A percentile compares a stretch with the other conserved stretches of the same genome.
Conservation (phyloP, 176 grass and related monocot genomes). For the Oryza glumipatula region DNA sequence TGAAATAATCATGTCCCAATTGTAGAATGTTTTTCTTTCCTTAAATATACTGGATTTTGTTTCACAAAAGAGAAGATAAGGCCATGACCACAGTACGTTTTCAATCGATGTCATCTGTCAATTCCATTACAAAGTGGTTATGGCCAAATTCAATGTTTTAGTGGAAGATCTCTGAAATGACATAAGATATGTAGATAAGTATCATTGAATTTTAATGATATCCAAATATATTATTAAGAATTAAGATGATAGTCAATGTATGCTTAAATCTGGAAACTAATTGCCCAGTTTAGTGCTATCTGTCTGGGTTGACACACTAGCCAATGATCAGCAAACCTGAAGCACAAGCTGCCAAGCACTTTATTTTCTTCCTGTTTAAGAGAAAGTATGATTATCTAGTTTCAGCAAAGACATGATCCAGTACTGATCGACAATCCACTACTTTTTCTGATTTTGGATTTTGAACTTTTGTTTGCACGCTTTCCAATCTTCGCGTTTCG, state of each 20-base stretch:
- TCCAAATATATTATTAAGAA: neutral
- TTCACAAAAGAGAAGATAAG: neutral
- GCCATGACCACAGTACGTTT: neutral
- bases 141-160: neutral
- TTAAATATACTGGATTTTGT: neutral
- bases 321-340: neutral
- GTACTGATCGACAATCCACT: neutral
- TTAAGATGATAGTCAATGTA: neutral
- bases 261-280: neutral
- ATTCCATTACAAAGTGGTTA: neutral
- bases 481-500: too few relatives aligned
- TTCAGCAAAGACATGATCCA: neutral
- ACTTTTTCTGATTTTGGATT: too few relatives aligned
- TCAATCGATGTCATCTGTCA: neutral
- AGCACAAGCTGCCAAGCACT: neutral
- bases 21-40: neutral
- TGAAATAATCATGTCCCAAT: neutral
- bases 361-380: neutral
- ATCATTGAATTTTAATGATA: neutral
- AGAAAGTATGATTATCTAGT: neutral
- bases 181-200: neutral
- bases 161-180: neutral
- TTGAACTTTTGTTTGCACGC: too few relatives aligned
- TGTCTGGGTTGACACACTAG: neutral
- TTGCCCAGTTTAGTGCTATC: neutral